phyloP scores from a whole-genome alignment of 2,329 filamentous ascomycete species.

The Penicillium paneum region DNA sequence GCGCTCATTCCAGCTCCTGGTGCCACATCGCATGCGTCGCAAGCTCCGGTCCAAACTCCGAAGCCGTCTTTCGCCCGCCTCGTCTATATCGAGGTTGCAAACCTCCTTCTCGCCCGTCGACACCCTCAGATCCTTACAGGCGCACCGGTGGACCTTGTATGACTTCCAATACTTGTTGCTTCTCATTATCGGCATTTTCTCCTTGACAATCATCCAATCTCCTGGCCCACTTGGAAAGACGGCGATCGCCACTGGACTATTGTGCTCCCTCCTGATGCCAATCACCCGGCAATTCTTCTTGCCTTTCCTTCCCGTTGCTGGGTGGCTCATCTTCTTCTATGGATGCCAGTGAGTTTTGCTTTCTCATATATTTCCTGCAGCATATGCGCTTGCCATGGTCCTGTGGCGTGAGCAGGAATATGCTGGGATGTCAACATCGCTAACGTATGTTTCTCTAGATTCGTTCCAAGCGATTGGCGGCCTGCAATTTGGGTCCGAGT shows the following conservation, averaged over 20 bases:
- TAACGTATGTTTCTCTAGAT: constrained; percentile 53
- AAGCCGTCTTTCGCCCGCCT: constrained; percentile 63
- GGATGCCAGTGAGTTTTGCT: constrained; percentile 72
- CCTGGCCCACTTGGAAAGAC: constrained; percentile 78
- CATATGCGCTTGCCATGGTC: neutral
- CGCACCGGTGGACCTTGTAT: constrained; percentile 75
- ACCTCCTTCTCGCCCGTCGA: constrained; percentile 79
- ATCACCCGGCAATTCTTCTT: constrained; percentile 87
- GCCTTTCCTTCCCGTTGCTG: constrained; percentile 78
- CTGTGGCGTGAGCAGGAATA: neutral
- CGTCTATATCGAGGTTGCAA: constrained; percentile 72
- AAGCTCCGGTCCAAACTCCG: constrained; percentile 67
- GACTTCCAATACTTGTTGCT: constrained; percentile 82
- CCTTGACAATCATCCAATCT: constrained; percentile 73
- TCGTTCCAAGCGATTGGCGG: constrained; percentile 82
- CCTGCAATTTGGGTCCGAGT: constrained; percentile 95
- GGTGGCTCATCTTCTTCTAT: constrained; percentile 89
- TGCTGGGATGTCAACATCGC: constrained; percentile 8
- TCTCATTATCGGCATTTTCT: constrained; percentile 73
- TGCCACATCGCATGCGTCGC: constrained; percentile 64
- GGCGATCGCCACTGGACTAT: constrained; percentile 63
- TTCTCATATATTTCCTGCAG: neutral
- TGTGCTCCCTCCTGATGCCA: constrained; percentile 72
- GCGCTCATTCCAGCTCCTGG: constrained; percentile 49
- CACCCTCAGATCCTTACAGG: constrained; percentile 70